Base-by-base conservation (phyloP, 225 moss, liverwort and hornwort genomes). In the Neckera pumila region DNA sequence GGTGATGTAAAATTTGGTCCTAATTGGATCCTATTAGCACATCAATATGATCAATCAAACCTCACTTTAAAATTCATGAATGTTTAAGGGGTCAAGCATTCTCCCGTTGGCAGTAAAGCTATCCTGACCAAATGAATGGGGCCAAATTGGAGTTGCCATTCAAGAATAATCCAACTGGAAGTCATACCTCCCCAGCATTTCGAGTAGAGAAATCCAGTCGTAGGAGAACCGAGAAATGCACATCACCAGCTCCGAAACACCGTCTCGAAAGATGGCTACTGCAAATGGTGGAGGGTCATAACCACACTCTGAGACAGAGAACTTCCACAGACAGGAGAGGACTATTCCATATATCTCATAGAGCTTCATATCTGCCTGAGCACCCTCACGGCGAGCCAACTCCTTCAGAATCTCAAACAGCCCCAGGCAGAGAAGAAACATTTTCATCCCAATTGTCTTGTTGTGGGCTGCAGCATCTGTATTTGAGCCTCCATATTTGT, bases 161-260 rank as follows among this genome's bases (percentile, higher is more conserved):
- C 43, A 61, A 62, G 22, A 81, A 81, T 21, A 61, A 61, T 61
- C n/a, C 66, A 65, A 27, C 6, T 53, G 82, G 66, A 59, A 51
- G 12, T 53, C 82, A 82, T 84, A 84, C 84, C 57, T 71, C 42
- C 70, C 89, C 51, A 93, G 90, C 10, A 58, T 72, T 38, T 90
- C 85, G 16, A 93, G 85, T 42, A n/a, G 47, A 56, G 71, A 67
- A 61, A 93, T 76, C 93, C 93, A 93, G 59, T 87, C 87, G 75
- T 83, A 93, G 76, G 92, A 93, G 76, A 72, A 88, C 8, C 82
- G 70, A 51, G 92, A 92, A 49, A 86, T 49, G 57, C 64, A 31
- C 59, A 11, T 7, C 30, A 92, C 90, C 19, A 93, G 74, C 69
- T 89, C 72, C 56, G 73, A 83, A 47, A 93, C 31, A 26, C 93